Conservation (phyloP, 2,329 filamentous ascomycete species). For the Metarhizium guizhouense region DNA sequence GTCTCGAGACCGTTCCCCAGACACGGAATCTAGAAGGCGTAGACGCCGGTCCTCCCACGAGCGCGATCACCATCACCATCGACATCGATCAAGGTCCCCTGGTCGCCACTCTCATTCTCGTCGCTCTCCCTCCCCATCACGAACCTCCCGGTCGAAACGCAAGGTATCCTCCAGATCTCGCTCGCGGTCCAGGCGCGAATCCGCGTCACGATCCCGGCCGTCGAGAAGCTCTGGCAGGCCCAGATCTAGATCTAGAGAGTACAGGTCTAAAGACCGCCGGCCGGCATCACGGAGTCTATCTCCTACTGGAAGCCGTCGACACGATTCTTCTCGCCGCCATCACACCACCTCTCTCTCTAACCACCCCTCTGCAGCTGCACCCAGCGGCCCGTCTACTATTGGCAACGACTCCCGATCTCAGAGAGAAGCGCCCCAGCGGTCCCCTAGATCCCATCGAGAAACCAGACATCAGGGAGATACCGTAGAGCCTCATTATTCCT, state of each 20-base stretch:
- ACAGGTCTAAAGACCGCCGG: slow-evolving; percentile 5
- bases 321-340: slow-evolving; percentile 4
- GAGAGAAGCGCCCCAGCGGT: slow-evolving; percentile 13
- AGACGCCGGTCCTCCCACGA: slow-evolving; percentile 24
- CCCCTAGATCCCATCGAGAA: slow-evolving; percentile 19
- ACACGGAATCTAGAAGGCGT: slow-evolving; percentile 21
- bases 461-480: slow-evolving; percentile 19
- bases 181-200: slow-evolving; percentile 14
- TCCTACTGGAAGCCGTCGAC: slow-evolving; percentile 3
- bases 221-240: not conserved
- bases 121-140: slow-evolving; percentile 16
- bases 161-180: slow-evolving; percentile 15
- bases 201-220: not conserved
- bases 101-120: slow-evolving; percentile 20
- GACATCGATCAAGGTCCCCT: slow-evolving; percentile 14
- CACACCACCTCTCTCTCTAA: slow-evolving; percentile 15
- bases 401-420: not conserved
- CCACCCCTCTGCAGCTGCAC: slow-evolving; percentile 10
- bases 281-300: slow-evolving; percentile 8
- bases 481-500: slow-evolving; percentile 27
- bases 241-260: not conserved
- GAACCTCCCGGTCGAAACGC: slow-evolving; percentile 12
- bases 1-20: slow-evolving; percentile 30
- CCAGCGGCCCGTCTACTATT: slow-evolving; percentile 1
- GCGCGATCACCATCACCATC: slow-evolving; percentile 15